Evolutionary conservation across 2,329 filamentous ascomycete species (phyloP).

Genomic region (Pseudocercospora ulei): DNA sequence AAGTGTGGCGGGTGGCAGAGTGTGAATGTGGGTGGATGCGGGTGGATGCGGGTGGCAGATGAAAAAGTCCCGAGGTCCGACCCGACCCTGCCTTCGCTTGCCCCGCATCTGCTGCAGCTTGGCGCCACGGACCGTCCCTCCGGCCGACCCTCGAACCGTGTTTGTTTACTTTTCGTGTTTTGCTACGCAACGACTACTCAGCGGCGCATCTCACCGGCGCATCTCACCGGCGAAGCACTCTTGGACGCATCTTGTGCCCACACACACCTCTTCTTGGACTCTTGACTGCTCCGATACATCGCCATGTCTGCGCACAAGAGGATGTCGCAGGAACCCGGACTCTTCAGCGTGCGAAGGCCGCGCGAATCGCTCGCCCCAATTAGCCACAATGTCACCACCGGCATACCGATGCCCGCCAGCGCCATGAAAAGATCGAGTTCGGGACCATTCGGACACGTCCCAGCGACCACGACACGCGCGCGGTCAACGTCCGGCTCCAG

Average conservation of each 20-base stretch:
- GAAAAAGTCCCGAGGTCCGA: too few relatives aligned
- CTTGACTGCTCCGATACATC: too few relatives aligned
- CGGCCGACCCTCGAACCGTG: neutral
- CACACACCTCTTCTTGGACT: neutral
- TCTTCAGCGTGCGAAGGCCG: slow-evolving; percentile 85
- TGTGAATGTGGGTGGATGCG: too few relatives aligned
- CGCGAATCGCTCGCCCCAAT: slow-evolving; percentile 85
- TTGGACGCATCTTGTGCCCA: too few relatives aligned
- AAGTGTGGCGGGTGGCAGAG: too few relatives aligned
- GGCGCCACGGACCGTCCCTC: neutral
- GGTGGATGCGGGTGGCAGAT: too few relatives aligned
- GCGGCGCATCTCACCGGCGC: too few relatives aligned
- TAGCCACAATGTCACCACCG: slow-evolving; percentile 58
- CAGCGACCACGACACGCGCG: slow-evolving; percentile 60
- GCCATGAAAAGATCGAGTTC: slow-evolving; percentile 90
- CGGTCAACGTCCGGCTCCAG: slow-evolving; percentile 75
- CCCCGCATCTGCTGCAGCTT: slow-evolving; percentile 1
- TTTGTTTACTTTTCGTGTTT: slow-evolving; percentile 6
- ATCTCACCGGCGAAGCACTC: too few relatives aligned
- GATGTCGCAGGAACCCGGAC: slow-evolving; percentile 79
- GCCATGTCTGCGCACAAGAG: slow-evolving; percentile 23
- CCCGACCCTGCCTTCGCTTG: slow-evolving; percentile 3
- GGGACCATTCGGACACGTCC: slow-evolving; percentile 54
- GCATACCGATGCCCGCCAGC: slow-evolving; percentile 81
- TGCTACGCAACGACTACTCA: slow-evolving; percentile 2